These are phyloP conservation scores for Gnaphalium uliginosum DNA, from an alignment of 129 eudicot species.

Conservation along the genomic window DNA sequence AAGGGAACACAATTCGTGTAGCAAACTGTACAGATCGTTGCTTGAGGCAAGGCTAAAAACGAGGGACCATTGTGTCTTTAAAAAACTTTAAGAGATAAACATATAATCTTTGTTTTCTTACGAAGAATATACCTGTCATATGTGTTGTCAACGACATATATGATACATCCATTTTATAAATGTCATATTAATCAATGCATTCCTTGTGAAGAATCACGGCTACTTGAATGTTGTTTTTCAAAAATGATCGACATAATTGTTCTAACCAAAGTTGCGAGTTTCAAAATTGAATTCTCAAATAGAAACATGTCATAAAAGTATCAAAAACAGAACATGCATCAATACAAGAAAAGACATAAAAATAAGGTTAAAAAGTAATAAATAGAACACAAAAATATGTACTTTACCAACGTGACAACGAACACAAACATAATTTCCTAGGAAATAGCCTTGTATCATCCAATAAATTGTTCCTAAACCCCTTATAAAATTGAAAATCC, in stretches of 20 bases:
- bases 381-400: not conserved
- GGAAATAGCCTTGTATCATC: conserved; percentile 30
- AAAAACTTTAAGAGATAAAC: not conserved
- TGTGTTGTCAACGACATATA: too few relatives aligned
- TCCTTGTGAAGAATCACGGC: not conserved
- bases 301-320: not conserved
- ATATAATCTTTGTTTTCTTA: too few relatives aligned
- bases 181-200: not conserved
- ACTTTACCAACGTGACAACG: conserved; percentile 21
- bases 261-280: not conserved
- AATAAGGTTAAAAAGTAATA: not conserved
- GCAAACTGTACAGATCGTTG: too few relatives aligned
- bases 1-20: too few relatives aligned
- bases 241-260: not conserved
- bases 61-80: too few relatives aligned
- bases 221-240: not conserved
- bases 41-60: too few relatives aligned
- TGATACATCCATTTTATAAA: too few relatives aligned
- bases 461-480: conserved; percentile 15
- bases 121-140: too few relatives aligned
- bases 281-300: not conserved
- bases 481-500: conserved; percentile 7
- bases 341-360: not conserved
- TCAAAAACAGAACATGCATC: not conserved
- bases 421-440: conserved; percentile 31